These are phyloP conservation scores for Salvia hispanica DNA, from an alignment of 257 asterid species.

Conservation along the genomic window DNA sequence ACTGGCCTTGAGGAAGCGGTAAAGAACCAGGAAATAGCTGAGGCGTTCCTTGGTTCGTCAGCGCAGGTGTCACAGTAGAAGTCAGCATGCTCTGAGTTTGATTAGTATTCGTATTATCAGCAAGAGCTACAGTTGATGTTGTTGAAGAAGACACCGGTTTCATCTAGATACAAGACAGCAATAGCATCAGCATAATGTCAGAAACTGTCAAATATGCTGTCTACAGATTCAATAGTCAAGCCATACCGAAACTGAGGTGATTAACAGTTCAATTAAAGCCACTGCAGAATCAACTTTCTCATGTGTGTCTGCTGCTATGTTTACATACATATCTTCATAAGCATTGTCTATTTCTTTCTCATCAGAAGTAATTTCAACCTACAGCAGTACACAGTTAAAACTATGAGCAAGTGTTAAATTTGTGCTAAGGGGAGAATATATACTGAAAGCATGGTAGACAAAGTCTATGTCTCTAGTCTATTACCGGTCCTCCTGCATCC, in stretches of 20 bases:
- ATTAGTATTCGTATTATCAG: constrained; percentile 37
- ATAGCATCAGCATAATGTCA: constrained; percentile 12
- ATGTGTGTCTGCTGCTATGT: constrained; percentile 79
- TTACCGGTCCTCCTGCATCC: constrained; percentile 71
- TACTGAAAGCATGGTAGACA: constrained; percentile 13
- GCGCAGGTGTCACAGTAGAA: constrained; percentile 33
- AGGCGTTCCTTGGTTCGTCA: constrained; percentile 45
- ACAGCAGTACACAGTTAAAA: constrained; percentile 13
- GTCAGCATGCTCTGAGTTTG: constrained; percentile 37
- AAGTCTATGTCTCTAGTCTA: constrained; percentile 14
- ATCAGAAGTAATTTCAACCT: constrained; percentile 77
- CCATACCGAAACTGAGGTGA: constrained; percentile 84
- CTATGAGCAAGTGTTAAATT: neutral
- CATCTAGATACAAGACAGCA: constrained; percentile 46
- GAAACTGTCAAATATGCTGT: neutral
- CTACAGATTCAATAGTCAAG: constrained; percentile 22
- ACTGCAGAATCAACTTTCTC: constrained; percentile 93
- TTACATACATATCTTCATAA: constrained; percentile 71
- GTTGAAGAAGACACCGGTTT: constrained; percentile 53
- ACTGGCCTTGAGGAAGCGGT: constrained; percentile 51
- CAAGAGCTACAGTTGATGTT: constrained; percentile 42
- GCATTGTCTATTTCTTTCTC: constrained; percentile 47
- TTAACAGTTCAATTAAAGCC: constrained; percentile 73
- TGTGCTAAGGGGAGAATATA: constrained; percentile 2
- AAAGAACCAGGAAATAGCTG: constrained; percentile 46